These are phyloP conservation scores for Solanum hybrid DNA, from an alignment of 305 asterid species.

Conservation along the genomic window DNA sequence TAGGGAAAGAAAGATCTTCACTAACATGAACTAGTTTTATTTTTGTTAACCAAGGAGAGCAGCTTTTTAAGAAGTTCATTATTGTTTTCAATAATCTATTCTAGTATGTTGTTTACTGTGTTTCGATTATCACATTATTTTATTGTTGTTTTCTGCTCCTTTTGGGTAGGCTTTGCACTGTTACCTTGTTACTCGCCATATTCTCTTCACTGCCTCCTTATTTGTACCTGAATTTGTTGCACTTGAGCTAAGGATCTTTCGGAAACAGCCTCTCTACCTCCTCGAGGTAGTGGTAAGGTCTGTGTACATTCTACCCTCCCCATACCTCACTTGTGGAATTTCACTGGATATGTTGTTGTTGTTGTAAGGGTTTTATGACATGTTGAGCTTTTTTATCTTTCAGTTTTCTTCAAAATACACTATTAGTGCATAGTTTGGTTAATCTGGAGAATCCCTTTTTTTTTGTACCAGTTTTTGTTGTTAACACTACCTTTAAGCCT, in stretches of 20 bases:
- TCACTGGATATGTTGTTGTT: neutral
- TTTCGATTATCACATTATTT: neutral
- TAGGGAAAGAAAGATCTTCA: neutral
- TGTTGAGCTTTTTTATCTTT: neutral
- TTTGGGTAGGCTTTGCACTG: neutral
- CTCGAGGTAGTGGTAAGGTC: neutral
- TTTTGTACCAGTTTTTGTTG: neutral
- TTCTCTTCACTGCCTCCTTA: neutral
- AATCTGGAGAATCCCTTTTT: neutral
- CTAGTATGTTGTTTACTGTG: neutral
- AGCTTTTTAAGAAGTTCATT: neutral
- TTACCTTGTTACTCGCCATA: neutral
- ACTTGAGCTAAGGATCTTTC: neutral
- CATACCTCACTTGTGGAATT: neutral
- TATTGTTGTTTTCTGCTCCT: neutral
- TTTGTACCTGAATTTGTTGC: neutral
- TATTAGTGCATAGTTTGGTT: neutral
- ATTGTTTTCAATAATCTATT: neutral
- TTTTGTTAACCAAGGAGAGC: neutral
- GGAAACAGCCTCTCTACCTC: neutral
- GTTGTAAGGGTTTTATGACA: neutral
- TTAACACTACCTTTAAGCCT: neutral
- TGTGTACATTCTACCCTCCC: neutral
- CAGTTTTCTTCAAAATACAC: neutral
- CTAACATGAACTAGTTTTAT: neutral